These are phyloP conservation scores for Luvunga scandens DNA, from an alignment of 345 rosid genomes.

Conservation along the genomic window DNA sequence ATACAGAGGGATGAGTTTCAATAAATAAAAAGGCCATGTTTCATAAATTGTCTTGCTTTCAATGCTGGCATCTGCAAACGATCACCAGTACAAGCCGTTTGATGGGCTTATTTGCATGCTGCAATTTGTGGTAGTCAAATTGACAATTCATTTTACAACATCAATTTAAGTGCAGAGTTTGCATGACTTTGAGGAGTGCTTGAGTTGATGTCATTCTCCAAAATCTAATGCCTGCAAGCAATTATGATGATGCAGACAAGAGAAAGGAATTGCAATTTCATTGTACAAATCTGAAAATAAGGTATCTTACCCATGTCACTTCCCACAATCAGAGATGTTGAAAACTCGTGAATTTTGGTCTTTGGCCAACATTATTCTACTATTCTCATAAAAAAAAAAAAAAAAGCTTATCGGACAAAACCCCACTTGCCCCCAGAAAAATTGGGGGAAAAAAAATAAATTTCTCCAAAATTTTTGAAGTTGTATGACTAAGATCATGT, in stretches of 20 bases:
- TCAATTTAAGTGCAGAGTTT: not conserved
- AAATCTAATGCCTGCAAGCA: not conserved
- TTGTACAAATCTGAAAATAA: not conserved
- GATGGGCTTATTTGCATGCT: not conserved
- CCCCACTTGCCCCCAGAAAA: not conserved
- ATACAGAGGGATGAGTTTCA: not conserved
- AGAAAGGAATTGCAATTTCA: not conserved
- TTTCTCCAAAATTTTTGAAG: not conserved
- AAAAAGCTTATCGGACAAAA: not conserved
- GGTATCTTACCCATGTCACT: not conserved
- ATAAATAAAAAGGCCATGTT: not conserved
- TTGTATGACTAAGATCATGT: not conserved
- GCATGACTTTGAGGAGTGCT: not conserved
- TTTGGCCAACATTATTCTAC: not conserved
- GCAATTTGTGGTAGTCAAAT: not conserved
- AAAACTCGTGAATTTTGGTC: not conserved
- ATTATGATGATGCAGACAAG: constrained; percentile 15
- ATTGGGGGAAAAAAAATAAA: too few relatives aligned
- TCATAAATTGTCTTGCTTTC: not conserved
- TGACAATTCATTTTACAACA: not conserved
- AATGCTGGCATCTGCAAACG: not conserved
- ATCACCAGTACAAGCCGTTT: not conserved
- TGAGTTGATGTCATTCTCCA: not conserved
- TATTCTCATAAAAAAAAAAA: not conserved
- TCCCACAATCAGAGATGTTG: not conserved